phyloP scores from a whole-genome alignment of 768 basidiomycete species.

The Trametes gibbosa region DNA sequence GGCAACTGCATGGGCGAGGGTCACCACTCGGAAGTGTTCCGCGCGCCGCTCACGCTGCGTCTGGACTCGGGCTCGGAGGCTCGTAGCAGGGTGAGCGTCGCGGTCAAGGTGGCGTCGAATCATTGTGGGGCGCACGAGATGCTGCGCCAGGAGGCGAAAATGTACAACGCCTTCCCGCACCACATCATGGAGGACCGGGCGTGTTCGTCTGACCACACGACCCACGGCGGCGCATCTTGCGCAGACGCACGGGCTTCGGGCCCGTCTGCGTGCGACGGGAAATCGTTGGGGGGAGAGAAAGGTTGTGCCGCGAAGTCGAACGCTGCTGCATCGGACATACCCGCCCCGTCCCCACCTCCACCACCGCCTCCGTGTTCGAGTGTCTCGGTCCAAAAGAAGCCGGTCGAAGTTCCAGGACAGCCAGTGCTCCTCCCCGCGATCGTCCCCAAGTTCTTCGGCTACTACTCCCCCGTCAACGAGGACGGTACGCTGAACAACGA shows the following conservation, averaged over 20 bases:
- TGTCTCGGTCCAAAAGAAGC: neutral
- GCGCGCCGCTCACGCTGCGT: constrained; percentile 49
- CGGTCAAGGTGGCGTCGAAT: constrained; percentile 17
- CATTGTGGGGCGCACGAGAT: neutral
- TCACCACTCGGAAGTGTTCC: constrained; percentile 48
- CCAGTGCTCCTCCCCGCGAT: constrained; percentile 21
- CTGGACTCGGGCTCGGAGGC: constrained; percentile 5
- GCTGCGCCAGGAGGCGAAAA: constrained; percentile 35
- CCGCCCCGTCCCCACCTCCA: neutral
- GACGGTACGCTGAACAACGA: neutral
- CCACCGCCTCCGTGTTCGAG: neutral
- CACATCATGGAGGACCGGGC: constrained; percentile 45
- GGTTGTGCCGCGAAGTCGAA: no score
- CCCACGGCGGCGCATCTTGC: neutral
- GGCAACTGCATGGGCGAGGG: constrained; percentile 38
- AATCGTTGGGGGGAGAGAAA: no score
- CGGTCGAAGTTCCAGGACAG: neutral
- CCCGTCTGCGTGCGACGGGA: no score
- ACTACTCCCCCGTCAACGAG: constrained; percentile 36
- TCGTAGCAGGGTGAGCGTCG: constrained; percentile 18
- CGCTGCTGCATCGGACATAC: no score
- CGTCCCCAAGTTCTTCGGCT: constrained; percentile 61
- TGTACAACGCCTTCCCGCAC: constrained; percentile 43
- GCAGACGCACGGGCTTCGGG: neutral
- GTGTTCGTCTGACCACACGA: neutral